Conservation (phyloP, 2,329 filamentous ascomycete species). For the Pseudogymnoascus sp. region DNA sequence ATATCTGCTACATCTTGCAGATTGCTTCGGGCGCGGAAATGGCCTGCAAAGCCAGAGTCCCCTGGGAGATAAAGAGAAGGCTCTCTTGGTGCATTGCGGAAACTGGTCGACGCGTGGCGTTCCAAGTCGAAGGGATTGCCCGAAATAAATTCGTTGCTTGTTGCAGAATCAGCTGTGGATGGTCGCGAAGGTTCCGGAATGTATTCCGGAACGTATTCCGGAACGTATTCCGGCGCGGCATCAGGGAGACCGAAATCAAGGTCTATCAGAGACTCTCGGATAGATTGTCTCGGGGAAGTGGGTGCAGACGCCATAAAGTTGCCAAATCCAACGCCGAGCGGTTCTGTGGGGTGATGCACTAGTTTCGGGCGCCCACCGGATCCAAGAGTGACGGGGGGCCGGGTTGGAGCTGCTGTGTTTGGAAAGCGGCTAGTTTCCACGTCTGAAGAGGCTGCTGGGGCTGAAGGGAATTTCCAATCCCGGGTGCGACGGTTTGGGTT, state of each 20-base stretch:
- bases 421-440: slow-evolving; percentile 47
- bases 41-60: slow-evolving; percentile 40
- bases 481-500: slow-evolving; percentile 43
- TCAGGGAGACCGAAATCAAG: slow-evolving; percentile 48
- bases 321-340: slow-evolving; percentile 25
- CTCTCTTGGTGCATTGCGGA: slow-evolving; percentile 15
- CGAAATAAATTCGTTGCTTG: slow-evolving; percentile 48
- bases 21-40: slow-evolving; percentile 16
- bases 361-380: slow-evolving; percentile 37
- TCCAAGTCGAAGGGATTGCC: slow-evolving; percentile 57
- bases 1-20: slow-evolving; percentile 22
- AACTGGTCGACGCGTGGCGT: slow-evolving; percentile 52
- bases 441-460: slow-evolving; percentile 45
- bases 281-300: slow-evolving; percentile 20
- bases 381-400: slow-evolving; percentile 23
- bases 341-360: slow-evolving; percentile 46
- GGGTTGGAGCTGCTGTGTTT: slow-evolving; percentile 31
- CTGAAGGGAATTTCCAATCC: slow-evolving; percentile 53
- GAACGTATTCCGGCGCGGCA: slow-evolving; percentile 43
- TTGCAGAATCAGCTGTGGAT: slow-evolving; percentile 53
- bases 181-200: slow-evolving; percentile 44
- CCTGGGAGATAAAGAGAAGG: slow-evolving; percentile 51
- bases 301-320: slow-evolving; percentile 12
- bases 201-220: slow-evolving; percentile 51
- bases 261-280: slow-evolving; percentile 38